phyloP scores from a whole-genome alignment of 2,329 filamentous ascomycete species.

The Fusarium vanettenii region DNA sequence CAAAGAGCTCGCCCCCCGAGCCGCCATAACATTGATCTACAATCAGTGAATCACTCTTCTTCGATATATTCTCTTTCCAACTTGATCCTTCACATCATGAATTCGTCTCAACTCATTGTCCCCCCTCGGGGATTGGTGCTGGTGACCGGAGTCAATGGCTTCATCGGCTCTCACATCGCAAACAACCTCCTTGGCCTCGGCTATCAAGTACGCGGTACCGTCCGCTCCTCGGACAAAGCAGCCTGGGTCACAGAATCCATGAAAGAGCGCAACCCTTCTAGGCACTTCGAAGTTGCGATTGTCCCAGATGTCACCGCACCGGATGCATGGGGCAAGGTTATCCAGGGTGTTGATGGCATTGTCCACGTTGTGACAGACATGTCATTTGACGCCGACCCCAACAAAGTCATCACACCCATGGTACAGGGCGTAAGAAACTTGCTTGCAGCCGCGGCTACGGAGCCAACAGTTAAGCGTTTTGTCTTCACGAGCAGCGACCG shows the following conservation, averaged over 20 bases:
- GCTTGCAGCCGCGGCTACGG: neutral
- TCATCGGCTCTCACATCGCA: neutral
- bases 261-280: neutral
- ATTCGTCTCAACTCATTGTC: neutral
- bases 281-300: neutral
- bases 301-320: neutral
- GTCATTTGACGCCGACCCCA: neutral
- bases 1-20: neutral
- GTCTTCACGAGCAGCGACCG: neutral
- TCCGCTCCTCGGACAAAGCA: neutral
- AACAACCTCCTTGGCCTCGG: neutral
- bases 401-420: neutral
- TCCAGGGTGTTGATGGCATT: neutral
- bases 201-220: neutral
- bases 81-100: neutral
- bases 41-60: no score
- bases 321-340: neutral
- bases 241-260: neutral
- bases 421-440: neutral
- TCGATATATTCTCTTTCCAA: neutral
- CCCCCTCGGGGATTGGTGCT: neutral
- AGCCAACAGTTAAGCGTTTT: neutral
- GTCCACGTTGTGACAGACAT: neutral
- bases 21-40: neutral
- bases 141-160: constrained; percentile 1